These are phyloP conservation scores for Russula virescens DNA, from an alignment of 768 basidiomycete species.

Conservation along the genomic window DNA sequence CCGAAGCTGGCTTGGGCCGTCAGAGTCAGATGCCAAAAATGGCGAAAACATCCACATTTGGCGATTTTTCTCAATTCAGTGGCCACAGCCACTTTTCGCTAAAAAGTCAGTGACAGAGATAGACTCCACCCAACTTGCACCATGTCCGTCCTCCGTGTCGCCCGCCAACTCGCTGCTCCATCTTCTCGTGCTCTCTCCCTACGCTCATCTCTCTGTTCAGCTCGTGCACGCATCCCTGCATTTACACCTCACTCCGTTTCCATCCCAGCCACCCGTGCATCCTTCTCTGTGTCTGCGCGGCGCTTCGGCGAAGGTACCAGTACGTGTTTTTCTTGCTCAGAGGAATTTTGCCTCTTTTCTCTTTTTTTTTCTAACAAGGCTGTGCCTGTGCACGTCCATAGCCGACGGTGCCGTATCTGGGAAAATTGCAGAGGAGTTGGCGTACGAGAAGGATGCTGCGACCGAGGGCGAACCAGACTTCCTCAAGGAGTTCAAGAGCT, in stretches of 20 bases:
- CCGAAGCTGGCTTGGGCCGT: neutral
- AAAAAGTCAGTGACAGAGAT: no score
- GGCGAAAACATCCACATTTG: no score
- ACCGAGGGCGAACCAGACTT: conserved; percentile 59
- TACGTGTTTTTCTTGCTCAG: conserved; percentile 34
- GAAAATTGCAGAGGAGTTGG: conserved; percentile 75
- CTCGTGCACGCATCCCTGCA: conserved; percentile 27
- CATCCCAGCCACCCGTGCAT: conserved; percentile 29
- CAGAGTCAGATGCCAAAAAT: no score
- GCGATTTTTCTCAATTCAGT: no score
- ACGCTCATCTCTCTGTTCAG: conserved; percentile 25
- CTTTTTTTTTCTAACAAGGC: neutral
- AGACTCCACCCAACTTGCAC: conserved; percentile 14
- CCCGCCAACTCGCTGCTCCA: conserved; percentile 49
- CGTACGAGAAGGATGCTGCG: conserved; percentile 71
- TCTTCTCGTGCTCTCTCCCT: conserved; percentile 37
- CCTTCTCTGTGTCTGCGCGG: conserved; percentile 38
- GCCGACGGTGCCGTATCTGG: conserved; percentile 71
- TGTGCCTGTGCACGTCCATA: conserved; percentile 27
- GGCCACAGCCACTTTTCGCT: no score
- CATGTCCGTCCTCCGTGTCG: conserved; percentile 60
- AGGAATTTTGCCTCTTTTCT: neutral
- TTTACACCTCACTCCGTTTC: conserved; percentile 22
- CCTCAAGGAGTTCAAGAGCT: conserved; percentile 62
- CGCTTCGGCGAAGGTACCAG: conserved; percentile 41